These are phyloP conservation scores for Aspergillus pseudonomiae DNA, from an alignment of 2,329 filamentous ascomycete species.

Conservation along the genomic window DNA sequence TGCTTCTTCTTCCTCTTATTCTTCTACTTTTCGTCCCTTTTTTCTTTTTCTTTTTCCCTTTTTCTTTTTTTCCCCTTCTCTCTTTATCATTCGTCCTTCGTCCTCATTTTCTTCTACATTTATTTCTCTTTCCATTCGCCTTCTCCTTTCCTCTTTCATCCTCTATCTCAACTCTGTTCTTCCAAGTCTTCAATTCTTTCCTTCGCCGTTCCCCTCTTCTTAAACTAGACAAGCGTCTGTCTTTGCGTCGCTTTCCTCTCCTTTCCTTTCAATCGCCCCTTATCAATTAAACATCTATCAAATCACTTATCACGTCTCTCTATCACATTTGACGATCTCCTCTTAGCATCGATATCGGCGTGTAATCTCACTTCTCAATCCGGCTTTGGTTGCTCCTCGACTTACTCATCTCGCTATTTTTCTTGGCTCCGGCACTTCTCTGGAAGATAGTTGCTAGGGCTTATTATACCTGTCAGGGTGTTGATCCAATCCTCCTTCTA, in stretches of 20 bases:
- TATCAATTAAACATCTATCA: not conserved
- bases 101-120: not conserved
- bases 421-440: constrained; percentile 20
- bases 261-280: not conserved
- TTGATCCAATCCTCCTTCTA: not conserved
- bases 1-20: constrained; percentile 15
- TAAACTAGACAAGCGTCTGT: not conserved
- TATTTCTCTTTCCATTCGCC: not conserved
- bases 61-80: constrained; percentile 2
- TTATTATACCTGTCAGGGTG: not conserved
- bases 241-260: not conserved
- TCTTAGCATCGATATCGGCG: not conserved
- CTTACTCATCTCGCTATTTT: constrained; percentile 4
- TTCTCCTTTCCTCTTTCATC: not conserved
- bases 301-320: not conserved
- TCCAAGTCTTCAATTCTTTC: not conserved
- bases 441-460: constrained; percentile 25
- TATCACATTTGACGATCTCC: not conserved
- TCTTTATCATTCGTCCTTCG: not conserved
- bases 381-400: not conserved
- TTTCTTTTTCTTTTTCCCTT: not conserved
- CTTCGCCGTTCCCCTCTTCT: not conserved
- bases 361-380: not conserved
- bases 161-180: not conserved
- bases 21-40: constrained; percentile 14